Conservation (phyloP, 306 rosid species). For the Astragalus membranaceus region DNA sequence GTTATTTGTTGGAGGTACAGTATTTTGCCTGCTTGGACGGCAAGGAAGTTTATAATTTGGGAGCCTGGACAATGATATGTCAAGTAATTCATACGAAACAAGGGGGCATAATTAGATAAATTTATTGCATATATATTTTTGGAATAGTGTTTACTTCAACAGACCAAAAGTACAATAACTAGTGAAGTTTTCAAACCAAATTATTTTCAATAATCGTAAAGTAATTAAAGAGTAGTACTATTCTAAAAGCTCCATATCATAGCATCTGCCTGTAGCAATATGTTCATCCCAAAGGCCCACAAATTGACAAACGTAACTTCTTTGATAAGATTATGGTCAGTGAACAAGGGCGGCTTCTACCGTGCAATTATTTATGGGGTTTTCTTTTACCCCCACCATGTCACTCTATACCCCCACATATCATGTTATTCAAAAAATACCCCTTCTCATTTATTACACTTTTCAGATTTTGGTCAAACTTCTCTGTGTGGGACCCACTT, state of each 20-base stretch:
- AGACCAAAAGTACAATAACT: background rate
- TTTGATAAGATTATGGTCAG: no score
- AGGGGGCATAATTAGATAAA: background rate
- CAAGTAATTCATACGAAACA: background rate
- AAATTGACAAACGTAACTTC: background rate
- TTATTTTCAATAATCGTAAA: background rate
- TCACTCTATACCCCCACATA: no score
- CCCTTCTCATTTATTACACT: no score
- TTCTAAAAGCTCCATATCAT: background rate
- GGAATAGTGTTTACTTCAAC: background rate
- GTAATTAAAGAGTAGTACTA: background rate
- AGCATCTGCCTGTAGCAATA: background rate
- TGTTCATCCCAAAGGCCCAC: background rate
- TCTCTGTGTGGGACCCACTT: no score
- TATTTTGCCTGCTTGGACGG: constrained; percentile 3
- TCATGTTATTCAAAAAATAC: no score
- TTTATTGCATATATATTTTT: background rate
- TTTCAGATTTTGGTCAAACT: no score
- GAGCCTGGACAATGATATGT: constrained; percentile 7
- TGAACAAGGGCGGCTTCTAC: no score
- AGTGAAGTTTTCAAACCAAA: background rate
- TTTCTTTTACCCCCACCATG: no score
- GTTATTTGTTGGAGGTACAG: background rate
- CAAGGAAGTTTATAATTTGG: constrained; percentile 9
- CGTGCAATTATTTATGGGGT: no score